A percentile compares a stretch with the other conserved stretches of the same genome.
Evolutionary conservation across 2,329 filamentous ascomycete genomes (phyloP).

Genomic region (Tolypocladium pustulatum): DNA sequence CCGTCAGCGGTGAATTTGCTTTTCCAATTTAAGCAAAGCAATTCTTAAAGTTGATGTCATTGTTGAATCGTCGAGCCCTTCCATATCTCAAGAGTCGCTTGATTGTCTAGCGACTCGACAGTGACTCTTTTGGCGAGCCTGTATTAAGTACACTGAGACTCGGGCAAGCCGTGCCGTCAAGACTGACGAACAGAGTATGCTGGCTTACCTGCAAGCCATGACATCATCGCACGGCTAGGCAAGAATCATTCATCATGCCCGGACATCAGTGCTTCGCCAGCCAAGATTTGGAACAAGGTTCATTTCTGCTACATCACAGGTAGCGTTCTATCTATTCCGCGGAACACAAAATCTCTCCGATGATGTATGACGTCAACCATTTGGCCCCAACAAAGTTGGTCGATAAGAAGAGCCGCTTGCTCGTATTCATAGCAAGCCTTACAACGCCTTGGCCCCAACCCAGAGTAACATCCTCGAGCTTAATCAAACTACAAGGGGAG

Average conservation of each 20-base stretch:
- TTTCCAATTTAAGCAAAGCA: background rate
- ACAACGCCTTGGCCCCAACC: background rate
- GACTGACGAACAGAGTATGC: background rate
- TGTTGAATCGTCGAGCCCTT: too few relatives aligned
- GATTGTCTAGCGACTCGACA: background rate
- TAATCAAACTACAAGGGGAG: constrained; percentile 21
- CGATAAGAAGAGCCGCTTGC: background rate
- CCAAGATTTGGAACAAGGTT: background rate
- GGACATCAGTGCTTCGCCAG: background rate
- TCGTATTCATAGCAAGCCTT: background rate
- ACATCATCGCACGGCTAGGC: background rate
- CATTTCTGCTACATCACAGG: background rate
- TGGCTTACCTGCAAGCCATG: background rate
- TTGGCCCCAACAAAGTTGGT: background rate
- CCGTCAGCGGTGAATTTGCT: background rate
- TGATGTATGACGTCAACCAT: background rate
- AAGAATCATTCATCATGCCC: background rate
- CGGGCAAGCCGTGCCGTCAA: background rate
- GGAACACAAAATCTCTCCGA: background rate
- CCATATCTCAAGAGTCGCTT: too few relatives aligned
- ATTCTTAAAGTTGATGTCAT: background rate
- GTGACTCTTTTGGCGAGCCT: background rate
- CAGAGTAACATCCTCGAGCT: background rate
- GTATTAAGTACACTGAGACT: too few relatives aligned
- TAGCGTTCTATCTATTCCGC: background rate